Evolutionary conservation across 129 eudicot genomes (phyloP), one percentile per base, ranked within the genome.

Genomic region (Chrysanthemum lavandulifolium): DNA sequence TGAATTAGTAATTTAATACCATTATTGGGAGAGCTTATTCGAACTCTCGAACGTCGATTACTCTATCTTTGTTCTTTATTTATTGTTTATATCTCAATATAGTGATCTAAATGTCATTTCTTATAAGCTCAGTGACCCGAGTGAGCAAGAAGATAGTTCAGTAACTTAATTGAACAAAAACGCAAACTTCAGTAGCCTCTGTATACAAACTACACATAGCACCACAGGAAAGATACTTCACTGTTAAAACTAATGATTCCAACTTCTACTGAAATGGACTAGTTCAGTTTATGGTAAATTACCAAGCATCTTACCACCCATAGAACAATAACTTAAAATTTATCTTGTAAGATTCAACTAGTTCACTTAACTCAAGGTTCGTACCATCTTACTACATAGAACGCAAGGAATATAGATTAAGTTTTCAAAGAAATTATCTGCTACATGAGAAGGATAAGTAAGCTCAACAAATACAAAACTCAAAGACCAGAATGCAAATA

Each of bases 381-480:
- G 33, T 56, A 65, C 18, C 72, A 74, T 64, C 56, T 65, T 64
- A 74, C 23, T 74, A 53, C 19, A 27, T 12, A 64, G 18, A 53
- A 63, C 13, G 54, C 63, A 61, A 73, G 75, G 23, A 73, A 65
- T 56, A 53, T 19, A 18, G 65, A 55, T 36, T 36, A 74, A 36
- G 47, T 29, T 65, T 65, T 10, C 55, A 18, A 2, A 33, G 55
- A 53, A 31, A 9, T 19, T 64, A 64, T 65, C 45, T 23, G 13
- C 70, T 64, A 65, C 62, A 52, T 65, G 54, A 74, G 47, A 56
- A 33, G 43, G 36, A 11, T 31, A 73, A 16, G 57, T 63, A 54
- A 13, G 40, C 48, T 66, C 65, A 65, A 54, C 57, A 62, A 40
- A 54, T 23, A 10, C 29, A 74, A 33, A 74, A 40, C 65, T 40